These are phyloP conservation scores for Podaxis sp. DNA, from an alignment of 768 basidiomycete genomes.

Conservation along the genomic window DNA sequence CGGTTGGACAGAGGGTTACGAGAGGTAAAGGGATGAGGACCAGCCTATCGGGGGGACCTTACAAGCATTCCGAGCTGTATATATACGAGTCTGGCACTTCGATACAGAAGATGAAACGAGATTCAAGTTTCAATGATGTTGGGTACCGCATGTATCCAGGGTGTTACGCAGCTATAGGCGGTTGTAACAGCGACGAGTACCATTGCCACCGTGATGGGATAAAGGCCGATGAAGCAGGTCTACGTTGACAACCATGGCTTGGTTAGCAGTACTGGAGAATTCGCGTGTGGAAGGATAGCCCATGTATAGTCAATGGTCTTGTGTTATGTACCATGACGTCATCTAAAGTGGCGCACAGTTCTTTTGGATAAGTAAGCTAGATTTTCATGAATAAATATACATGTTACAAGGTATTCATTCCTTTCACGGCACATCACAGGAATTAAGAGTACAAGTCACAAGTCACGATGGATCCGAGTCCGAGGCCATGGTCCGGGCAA, in stretches of 20 bases:
- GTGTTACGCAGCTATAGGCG: not conserved
- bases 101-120: constrained; percentile 4
- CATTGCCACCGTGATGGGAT: not conserved
- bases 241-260: not conserved
- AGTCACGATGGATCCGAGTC: not conserved
- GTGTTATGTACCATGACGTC: not conserved
- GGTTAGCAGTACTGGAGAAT: not conserved
- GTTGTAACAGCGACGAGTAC: not conserved
- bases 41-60: constrained; percentile 39
- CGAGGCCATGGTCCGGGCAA: too few relatives aligned
- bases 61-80: constrained; percentile 27
- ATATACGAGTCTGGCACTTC: constrained; percentile 23
- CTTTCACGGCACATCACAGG: not conserved
- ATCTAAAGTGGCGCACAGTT: not conserved
- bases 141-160: not conserved
- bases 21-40: constrained; percentile 38
- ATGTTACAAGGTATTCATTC: too few relatives aligned
- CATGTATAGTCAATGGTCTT: not conserved
- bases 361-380: not conserved
- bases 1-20: constrained; percentile 10
- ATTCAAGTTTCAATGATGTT: not conserved
- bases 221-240: not conserved
- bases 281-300: not conserved
- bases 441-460: not conserved
- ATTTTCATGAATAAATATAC: not conserved